phyloP scores from a whole-genome alignment of 2,329 filamentous ascomycete genomes.

The Lachnellula suecica region DNA sequence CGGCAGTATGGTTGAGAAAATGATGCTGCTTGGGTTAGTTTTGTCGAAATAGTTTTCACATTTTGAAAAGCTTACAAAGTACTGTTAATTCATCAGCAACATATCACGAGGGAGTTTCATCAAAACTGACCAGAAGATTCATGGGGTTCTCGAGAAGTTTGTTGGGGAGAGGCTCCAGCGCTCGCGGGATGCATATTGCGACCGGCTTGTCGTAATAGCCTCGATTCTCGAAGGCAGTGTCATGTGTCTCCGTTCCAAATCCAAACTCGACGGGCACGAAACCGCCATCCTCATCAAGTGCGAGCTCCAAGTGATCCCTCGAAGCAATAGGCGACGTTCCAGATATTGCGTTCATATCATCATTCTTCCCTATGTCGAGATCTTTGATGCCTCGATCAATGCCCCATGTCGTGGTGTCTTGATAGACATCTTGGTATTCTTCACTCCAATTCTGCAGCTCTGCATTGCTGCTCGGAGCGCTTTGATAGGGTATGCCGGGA shows the following conservation, averaged over 20 bases:
- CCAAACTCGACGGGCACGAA: slow-evolving; percentile 44
- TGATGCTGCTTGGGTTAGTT: slow-evolving; percentile 43
- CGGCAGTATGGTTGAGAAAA: slow-evolving; percentile 78
- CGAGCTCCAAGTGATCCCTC: slow-evolving; percentile 22
- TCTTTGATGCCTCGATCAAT: slow-evolving; percentile 71
- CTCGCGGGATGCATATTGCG: slow-evolving; percentile 52
- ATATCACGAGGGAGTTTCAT: background rate
- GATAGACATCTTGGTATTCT: slow-evolving; percentile 22
- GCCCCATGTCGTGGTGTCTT: slow-evolving; percentile 58
- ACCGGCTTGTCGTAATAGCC: slow-evolving; percentile 73
- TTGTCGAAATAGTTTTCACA: background rate
- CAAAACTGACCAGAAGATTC: slow-evolving; percentile 59
- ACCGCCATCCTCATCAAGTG: slow-evolving; percentile 35
- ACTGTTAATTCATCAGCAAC: slow-evolving; percentile 33
- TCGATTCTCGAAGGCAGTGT: slow-evolving; percentile 55
- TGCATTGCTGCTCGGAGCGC: slow-evolving; percentile 16
- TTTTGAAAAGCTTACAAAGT: slow-evolving; percentile 43
- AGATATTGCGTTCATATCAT: slow-evolving; percentile 67
- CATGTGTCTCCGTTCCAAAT: slow-evolving; percentile 45
- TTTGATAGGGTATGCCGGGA: slow-evolving; percentile 33
- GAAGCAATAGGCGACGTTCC: slow-evolving; percentile 38
- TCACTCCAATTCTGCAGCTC: slow-evolving; percentile 16
- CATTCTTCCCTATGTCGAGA: slow-evolving; percentile 67
- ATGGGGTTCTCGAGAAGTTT: slow-evolving; percentile 70
- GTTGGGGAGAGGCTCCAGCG: slow-evolving; percentile 47